Conservation (phyloP, 257 asterid genomes). For the Fraxinus pennsylvanica region DNA sequence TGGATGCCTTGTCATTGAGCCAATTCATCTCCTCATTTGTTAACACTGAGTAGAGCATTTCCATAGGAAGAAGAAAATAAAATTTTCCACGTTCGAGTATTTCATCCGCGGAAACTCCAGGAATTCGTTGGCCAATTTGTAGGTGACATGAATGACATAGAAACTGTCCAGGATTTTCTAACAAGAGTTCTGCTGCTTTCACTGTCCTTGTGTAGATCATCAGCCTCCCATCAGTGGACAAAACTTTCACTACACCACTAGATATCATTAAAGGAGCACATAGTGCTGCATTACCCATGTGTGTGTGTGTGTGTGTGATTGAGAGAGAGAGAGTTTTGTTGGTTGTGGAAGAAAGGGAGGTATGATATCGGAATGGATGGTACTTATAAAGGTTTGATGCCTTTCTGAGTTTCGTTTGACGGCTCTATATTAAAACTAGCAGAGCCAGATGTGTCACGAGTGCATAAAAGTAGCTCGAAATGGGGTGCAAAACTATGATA, state of each 20-base stretch:
- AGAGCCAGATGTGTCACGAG: no score
- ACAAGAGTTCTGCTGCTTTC: slow-evolving; percentile 63
- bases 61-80: slow-evolving; percentile 67
- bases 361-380: neutral
- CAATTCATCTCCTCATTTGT: slow-evolving; percentile 54
- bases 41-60: slow-evolving; percentile 70
- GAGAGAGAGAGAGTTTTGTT: neutral
- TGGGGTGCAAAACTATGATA: no score
- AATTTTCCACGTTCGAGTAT: slow-evolving; percentile 49
- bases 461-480: no score
- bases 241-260: slow-evolving; percentile 40
- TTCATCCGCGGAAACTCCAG: slow-evolving; percentile 60
- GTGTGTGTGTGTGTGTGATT: neutral
- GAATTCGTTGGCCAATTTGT: slow-evolving; percentile 52
- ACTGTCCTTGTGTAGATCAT: slow-evolving; percentile 41
- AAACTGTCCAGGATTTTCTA: slow-evolving; percentile 60
- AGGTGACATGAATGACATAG: slow-evolving; percentile 48
- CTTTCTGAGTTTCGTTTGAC: no score
- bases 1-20: slow-evolving; percentile 36
- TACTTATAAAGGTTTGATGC: neutral
- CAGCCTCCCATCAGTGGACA: slow-evolving; percentile 50
- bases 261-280: slow-evolving; percentile 62
- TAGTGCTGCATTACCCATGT: slow-evolving; percentile 64
- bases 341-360: neutral
- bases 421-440: no score